These are phyloP conservation scores for Kuraishia hungarica DNA, from an alignment of 805 yeast species.

Conservation along the genomic window DNA sequence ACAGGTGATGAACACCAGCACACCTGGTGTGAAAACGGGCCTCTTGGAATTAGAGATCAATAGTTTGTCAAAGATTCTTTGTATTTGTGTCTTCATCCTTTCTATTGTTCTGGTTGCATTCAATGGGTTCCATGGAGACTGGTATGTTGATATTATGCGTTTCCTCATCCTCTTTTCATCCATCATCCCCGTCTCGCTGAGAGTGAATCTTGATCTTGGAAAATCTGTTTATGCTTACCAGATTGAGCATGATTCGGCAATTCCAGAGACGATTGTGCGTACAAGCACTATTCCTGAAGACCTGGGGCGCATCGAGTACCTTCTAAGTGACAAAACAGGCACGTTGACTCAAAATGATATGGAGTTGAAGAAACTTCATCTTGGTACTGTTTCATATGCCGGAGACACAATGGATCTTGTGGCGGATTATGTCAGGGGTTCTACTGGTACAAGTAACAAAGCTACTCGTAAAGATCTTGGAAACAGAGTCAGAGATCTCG, in stretches of 20 bases:
- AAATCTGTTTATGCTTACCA: constrained; percentile 94
- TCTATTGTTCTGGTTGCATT: constrained; percentile 72
- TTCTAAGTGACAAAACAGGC: constrained; percentile 92
- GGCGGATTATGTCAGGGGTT: constrained; percentile 48
- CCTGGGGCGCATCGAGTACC: constrained; percentile 88
- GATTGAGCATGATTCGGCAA: constrained; percentile 78
- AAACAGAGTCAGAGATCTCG: constrained; percentile 68
- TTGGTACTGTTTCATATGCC: constrained; percentile 89
- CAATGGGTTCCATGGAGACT: constrained; percentile 61
- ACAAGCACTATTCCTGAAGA: constrained; percentile 98
- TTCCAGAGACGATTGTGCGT: constrained; percentile 85
- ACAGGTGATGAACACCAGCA: constrained; percentile 89
- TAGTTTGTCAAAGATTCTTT: constrained; percentile 75
- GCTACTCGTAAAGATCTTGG: constrained; percentile 60
- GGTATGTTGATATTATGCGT: constrained; percentile 90
- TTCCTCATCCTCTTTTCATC: constrained; percentile 89
- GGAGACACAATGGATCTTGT: constrained; percentile 91
- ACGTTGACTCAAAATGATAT: constrained; percentile 96
- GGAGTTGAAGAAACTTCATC: constrained; percentile 89
- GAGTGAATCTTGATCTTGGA: constrained; percentile 93
- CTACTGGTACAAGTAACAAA: constrained; percentile 9
- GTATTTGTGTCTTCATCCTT: constrained; percentile 75
- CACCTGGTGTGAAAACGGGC: constrained; percentile 82
- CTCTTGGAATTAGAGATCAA: constrained; percentile 87
- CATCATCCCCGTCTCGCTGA: constrained; percentile 89